Conservation (phyloP, 805 yeast genomes). For the Debaryomyces prosopidis region DNA sequence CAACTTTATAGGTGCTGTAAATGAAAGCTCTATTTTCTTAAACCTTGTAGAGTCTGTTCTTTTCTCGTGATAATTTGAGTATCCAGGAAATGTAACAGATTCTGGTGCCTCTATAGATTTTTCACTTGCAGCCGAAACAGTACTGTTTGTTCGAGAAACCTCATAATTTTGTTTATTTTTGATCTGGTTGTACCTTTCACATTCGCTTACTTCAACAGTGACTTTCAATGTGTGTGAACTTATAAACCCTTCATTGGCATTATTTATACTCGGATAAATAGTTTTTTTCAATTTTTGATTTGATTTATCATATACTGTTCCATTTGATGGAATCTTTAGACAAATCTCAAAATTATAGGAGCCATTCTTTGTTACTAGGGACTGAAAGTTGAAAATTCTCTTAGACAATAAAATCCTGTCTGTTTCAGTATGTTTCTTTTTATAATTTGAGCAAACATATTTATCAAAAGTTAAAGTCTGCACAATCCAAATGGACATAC, state of each 20-base stretch:
- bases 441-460: background rate
- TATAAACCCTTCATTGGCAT: slow-evolving; percentile 7
- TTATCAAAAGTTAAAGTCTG: slow-evolving; percentile 10
- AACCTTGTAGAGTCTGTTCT: slow-evolving; percentile 6
- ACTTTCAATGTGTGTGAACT: slow-evolving; percentile 10
- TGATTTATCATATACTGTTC: background rate
- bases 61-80: slow-evolving; percentile 8
- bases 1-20: slow-evolving; percentile 11
- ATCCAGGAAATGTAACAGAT: slow-evolving; percentile 2
- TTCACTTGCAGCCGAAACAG: background rate
- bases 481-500: slow-evolving; percentile 8
- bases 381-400: slow-evolving; percentile 1
- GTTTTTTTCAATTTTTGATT: slow-evolving; percentile 4
- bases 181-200: background rate
- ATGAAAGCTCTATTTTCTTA: slow-evolving; percentile 13
- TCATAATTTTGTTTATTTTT: background rate
- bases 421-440: slow-evolving; percentile 5
- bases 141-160: slow-evolving; percentile 2
- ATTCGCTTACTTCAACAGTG: slow-evolving; percentile 12
- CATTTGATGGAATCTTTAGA: slow-evolving; percentile 4
- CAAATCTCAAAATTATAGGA: background rate
- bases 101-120: background rate
- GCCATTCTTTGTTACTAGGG: slow-evolving; percentile 1
- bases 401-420: slow-evolving; percentile 4
- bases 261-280: slow-evolving; percentile 9